Evolutionary conservation across 2,329 filamentous ascomycete species (phyloP), one percentile per base, ranked within the genome.

Genomic region (Lizonia empirigonia): DNA sequence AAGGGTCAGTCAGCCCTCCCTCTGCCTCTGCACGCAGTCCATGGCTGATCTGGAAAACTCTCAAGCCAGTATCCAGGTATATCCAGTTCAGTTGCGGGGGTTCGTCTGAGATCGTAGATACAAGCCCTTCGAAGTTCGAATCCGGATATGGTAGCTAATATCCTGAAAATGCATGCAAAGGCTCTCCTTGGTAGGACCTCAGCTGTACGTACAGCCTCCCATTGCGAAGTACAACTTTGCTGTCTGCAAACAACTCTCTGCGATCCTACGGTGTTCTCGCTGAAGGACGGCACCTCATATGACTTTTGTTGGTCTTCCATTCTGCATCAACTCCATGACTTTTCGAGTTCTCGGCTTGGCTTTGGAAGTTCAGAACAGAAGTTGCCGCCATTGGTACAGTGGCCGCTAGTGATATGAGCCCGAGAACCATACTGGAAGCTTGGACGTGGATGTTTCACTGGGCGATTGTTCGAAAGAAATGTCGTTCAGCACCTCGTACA

Each of bases 11-110:
- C 13, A 85, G 61, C 27, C 74, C 74, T 32, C 76, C 71, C 54
- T 87, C 83, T 46, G 87, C 82, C 30, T 84, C 80, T 2, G 81
- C 89, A 58, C 80, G 82, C 33, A 87, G 57, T 62, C 85, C 81
- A 36, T 82, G 74, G 20, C 58, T 51, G 26, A 63, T 51, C 24
- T 60, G 58, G 7, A 44, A 55, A 9, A 52, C 44, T 29, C 80
- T 72, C 1, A 83, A 86, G 5, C 80, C 71, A 32, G 77, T 79
- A 63, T 87, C 82, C 9, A 84, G 78, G 60, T 85, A 88, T 10
- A 88, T 79, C 85, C 85, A 89, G 58, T 87, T 87, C 45, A 89
- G 68, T 70, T 85, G 80, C 0, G 85, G 85, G 8, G 85, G 85
- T 47, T 77, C 72, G 6, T 72, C 67, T 24, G 71, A 74, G 15